Base-by-base conservation (phyloP, 768 basidiomycete species). In the Strobilomyces echinocephalus region DNA sequence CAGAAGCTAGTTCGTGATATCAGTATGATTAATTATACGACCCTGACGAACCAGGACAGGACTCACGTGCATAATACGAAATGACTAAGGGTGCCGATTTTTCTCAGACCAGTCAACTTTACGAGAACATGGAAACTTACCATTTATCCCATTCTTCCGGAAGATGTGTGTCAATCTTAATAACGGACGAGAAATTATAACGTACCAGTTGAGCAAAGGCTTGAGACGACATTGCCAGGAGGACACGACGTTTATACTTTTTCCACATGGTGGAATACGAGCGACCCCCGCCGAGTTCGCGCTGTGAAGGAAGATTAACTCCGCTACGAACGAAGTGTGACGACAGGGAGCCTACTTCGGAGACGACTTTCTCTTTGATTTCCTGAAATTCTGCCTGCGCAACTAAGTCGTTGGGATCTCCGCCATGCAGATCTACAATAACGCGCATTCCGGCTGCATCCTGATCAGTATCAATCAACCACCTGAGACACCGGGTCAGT, bases 171-270 rank as follows among this genome's bases (percentile, higher is more conserved):
- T 57, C 44, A 57, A 41, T 38, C 45, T 34, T 14, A 31, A 30
- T 21, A 21, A 5, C 20, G 31, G 15, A 12, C 36, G 4, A 20
- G 45, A n/a, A 34, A 50, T 28, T 21, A 14, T 33, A 38, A 77
- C 90, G 55, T 58, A 92, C 93, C 64, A 97, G 74, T 66, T 97
- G 95, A 40, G 95, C 95, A 71, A 97, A 95, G 39, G 91, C 89
- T 69, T 97, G 95, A 51, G 91, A 91, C 18, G 88, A 91, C 91
- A 95, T 95, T 15, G 95, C 95, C 43, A 97, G 81, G 57, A 97
- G 67, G 11, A 98, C 93, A 33, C 94, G 78, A 30, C 85, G 84
- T 63, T 87, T 87, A 67, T 97, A 97, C 61, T 81, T 80, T 60
- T 70, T 82, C 92, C 94, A 97, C 84, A 98, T 89, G 36, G 77